These are phyloP conservation scores for Pseudogymnoascus sp. DNA, from an alignment of 2,329 filamentous ascomycete genomes.

Conservation along the genomic window DNA sequence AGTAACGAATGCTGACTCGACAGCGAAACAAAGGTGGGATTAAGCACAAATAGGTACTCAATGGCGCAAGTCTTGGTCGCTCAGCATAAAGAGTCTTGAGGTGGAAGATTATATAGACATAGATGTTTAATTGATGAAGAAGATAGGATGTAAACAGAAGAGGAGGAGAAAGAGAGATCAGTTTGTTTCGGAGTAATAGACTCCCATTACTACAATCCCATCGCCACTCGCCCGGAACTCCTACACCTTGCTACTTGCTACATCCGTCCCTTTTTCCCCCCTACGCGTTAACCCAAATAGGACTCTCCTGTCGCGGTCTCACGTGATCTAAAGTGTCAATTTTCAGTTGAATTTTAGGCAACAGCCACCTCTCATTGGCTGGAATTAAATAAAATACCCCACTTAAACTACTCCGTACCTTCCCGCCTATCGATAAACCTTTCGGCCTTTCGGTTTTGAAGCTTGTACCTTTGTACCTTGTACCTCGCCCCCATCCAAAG, in stretches of 20 bases:
- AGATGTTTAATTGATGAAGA: not conserved
- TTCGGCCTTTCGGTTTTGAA: conserved; percentile 1
- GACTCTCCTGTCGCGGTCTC: not conserved
- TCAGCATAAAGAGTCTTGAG: not conserved
- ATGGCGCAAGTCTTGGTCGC: not conserved
- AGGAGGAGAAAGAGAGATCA: not conserved
- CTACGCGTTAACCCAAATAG: conserved; percentile 7
- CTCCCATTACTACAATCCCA: not conserved
- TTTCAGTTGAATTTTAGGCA: conserved; percentile 1
- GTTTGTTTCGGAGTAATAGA: not conserved
- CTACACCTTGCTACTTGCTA: not conserved
- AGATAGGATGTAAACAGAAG: not conserved
- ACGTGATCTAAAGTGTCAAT: not conserved
- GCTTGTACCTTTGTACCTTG: conserved; percentile 6
- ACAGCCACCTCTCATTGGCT: not conserved
- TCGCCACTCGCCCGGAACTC: not conserved
- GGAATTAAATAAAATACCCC: not conserved
- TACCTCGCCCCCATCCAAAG: not conserved
- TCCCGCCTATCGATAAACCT: conserved; percentile 3
- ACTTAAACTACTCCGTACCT: not conserved
- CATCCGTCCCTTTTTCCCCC: not conserved
- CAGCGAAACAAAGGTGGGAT: not conserved
- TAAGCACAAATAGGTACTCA: not conserved
- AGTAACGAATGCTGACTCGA: conserved; percentile 6
- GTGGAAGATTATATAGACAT: not conserved